Evolutionary conservation across 2,329 filamentous ascomycete species (phyloP).

Genomic region (Calonectria pteridis): DNA sequence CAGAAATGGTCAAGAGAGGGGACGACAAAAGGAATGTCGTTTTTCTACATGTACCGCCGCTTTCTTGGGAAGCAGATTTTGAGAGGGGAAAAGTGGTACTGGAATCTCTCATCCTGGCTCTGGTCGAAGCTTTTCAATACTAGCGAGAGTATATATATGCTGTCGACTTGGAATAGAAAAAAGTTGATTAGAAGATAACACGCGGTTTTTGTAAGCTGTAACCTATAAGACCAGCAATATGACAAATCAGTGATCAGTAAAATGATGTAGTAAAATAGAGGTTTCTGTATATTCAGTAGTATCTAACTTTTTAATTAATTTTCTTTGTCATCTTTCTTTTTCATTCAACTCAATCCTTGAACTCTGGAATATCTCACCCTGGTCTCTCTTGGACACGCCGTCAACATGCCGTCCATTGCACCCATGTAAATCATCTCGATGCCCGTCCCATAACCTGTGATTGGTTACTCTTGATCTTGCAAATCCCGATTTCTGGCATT

Average conservation of each 20-base stretch:
- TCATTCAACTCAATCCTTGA: neutral
- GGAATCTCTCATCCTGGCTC: neutral
- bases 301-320: too few species aligned
- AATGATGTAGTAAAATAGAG: too few species aligned
- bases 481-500: neutral
- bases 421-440: neutral
- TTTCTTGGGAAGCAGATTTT: neutral
- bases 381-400: too few species aligned
- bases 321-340: too few species aligned
- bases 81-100: neutral
- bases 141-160: neutral
- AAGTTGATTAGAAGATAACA: neutral
- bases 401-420: too few species aligned
- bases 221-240: too few species aligned
- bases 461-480: neutral
- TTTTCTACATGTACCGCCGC: neutral
- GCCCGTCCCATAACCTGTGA: neutral
- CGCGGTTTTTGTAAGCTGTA: too few species aligned
- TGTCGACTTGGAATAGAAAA: neutral
- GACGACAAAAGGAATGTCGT: neutral
- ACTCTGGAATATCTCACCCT: neutral
- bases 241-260: too few species aligned
- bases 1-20: neutral
- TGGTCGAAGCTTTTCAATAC: neutral
- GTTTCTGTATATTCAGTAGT: too few species aligned